A percentile compares a stretch with the other conserved stretches of the same genome.
These are phyloP conservation scores for Bifiguratus adelaidae DNA, from an alignment of 192 early-diverging fungal species.

Conservation along the genomic window DNA sequence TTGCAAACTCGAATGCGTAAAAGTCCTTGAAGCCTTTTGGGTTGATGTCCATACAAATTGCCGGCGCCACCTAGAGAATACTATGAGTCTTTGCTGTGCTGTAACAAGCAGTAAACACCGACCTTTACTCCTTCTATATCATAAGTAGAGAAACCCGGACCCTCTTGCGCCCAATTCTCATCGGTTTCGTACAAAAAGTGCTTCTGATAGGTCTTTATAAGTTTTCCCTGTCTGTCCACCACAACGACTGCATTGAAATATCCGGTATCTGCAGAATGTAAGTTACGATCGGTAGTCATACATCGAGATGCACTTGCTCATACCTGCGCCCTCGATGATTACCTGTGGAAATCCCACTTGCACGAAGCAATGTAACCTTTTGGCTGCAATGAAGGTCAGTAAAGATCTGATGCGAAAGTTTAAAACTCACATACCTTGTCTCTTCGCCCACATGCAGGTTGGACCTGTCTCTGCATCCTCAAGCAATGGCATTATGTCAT, in stretches of 20 bases:
- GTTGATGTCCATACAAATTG: conserved; percentile 83
- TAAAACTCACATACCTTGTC: conserved; percentile 30
- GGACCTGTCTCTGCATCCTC: conserved; percentile 44
- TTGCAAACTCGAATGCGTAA: conserved; percentile 57
- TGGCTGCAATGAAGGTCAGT: conserved; percentile 23
- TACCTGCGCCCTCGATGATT: conserved; percentile 7
- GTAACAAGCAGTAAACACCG: neutral
- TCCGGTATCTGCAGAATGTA: conserved; percentile 8
- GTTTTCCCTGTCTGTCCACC: conserved; percentile 30
- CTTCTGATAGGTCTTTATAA: conserved; percentile 59
- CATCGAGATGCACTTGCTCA: neutral
- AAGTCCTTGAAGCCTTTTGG: conserved; percentile 62
- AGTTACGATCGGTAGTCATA: too few relatives aligned
- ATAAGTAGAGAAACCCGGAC: conserved; percentile 42
- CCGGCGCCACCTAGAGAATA: conserved; percentile 46
- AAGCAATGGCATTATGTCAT: conserved; percentile 53
- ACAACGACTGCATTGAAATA: conserved; percentile 55
- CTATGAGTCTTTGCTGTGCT: neutral
- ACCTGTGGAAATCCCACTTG: conserved; percentile 63
- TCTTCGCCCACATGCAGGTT: conserved; percentile 49
- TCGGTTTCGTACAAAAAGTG: conserved; percentile 58
- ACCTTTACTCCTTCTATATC: conserved; percentile 42
- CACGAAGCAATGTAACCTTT: conserved; percentile 37
- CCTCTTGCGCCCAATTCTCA: conserved; percentile 66
- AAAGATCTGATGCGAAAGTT: neutral